Percentiles rank a stretch among this genome's conserved stretches.
phyloP scores from a whole-genome alignment of 2,329 filamentous ascomycete species.

The Hypoxylon sp. region DNA sequence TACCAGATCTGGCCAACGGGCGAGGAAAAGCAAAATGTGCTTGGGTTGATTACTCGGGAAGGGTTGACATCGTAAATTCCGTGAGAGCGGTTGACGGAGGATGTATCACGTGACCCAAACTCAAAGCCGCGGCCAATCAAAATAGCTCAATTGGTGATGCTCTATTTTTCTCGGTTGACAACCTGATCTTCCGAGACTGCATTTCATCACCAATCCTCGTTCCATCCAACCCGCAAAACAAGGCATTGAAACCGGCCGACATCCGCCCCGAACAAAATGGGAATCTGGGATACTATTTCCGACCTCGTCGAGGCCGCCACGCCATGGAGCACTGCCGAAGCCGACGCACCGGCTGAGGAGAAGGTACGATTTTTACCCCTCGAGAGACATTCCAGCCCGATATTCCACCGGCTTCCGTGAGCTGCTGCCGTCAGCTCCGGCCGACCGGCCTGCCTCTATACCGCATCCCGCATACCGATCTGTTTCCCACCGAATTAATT shows the following conservation, averaged over 20 bases:
- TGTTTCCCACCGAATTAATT: neutral
- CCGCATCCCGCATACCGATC: neutral
- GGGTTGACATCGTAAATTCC: too few relatives aligned
- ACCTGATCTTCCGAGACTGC: slow-evolving; percentile 42
- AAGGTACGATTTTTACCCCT: slow-evolving; percentile 52
- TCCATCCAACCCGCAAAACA: slow-evolving; percentile 49
- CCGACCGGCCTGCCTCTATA: too few relatives aligned
- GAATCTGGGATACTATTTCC: slow-evolving; percentile 71
- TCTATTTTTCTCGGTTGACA: slow-evolving; percentile 50
- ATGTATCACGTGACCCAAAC: slow-evolving; percentile 44
- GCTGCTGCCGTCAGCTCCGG: neutral
- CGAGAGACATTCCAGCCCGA: slow-evolving; percentile 10
- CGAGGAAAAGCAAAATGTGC: too few relatives aligned
- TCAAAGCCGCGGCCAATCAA: slow-evolving; percentile 55
- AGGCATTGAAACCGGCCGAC: slow-evolving; percentile 51
- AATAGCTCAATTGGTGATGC: slow-evolving; percentile 59
- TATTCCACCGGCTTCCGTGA: slow-evolving; percentile 13
- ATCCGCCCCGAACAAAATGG: slow-evolving; percentile 61
- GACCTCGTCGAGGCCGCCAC: slow-evolving; percentile 71
- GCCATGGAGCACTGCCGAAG: slow-evolving; percentile 71
- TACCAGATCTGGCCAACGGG: too few relatives aligned
- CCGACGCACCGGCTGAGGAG: slow-evolving; percentile 74
- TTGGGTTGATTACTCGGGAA: too few relatives aligned
- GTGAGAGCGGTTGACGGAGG: too few relatives aligned
- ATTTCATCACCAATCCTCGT: slow-evolving; percentile 43